Conservation (phyloP, 331 rosid genomes). For the Erythrophleum ivorense region DNA sequence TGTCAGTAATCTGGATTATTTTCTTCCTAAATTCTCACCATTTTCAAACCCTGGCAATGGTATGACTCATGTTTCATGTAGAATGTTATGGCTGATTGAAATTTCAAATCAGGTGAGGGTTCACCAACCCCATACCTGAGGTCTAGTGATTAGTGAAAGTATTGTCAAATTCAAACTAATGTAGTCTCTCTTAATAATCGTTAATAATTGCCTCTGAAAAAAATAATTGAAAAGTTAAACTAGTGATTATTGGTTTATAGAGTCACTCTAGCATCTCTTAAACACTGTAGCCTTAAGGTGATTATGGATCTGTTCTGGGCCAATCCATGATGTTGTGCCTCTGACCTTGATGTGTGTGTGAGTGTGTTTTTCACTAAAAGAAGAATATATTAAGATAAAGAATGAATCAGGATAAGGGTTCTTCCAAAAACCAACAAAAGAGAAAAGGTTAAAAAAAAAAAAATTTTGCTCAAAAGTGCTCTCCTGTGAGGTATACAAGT, state of each 20-base stretch:
- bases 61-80: not conserved
- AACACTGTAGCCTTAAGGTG: not conserved
- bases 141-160: not conserved
- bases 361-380: not conserved
- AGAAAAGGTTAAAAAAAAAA: not conserved
- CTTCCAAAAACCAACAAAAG: not conserved
- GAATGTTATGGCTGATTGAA: slow-evolving; percentile 21
- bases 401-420: not conserved
- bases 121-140: not conserved
- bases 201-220: not conserved
- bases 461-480: not conserved
- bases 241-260: slow-evolving; percentile 8
- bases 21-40: not conserved
- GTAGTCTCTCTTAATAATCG: not conserved
- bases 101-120: not conserved
- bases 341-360: not conserved
- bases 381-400: not conserved
- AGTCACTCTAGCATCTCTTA: slow-evolving; percentile 24
- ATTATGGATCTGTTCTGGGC: not conserved
- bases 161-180: slow-evolving; percentile 7
- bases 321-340: slow-evolving; percentile 14
- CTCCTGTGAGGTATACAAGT: not conserved
- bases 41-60: not conserved
- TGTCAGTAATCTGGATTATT: slow-evolving; percentile 21
- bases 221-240: not conserved